Evolutionary conservation across 2,329 filamentous ascomycete genomes (phyloP).

Genomic region (Trichoderma koningiopsis): DNA sequence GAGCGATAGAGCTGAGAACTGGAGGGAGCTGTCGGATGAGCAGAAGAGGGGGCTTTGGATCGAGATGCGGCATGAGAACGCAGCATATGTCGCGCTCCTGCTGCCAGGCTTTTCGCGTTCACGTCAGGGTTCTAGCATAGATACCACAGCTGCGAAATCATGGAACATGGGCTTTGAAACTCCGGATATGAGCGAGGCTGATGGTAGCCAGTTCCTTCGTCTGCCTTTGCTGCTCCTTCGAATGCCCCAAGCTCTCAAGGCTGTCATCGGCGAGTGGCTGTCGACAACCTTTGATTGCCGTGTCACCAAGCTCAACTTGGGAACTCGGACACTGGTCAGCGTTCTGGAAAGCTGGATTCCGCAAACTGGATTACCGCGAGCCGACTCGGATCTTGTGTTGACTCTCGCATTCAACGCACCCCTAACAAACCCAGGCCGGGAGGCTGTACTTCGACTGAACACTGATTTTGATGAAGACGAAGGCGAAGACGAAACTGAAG

Average conservation of each 20-base stretch:
- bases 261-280: slow-evolving; percentile 54
- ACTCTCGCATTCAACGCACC: slow-evolving; percentile 55
- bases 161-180: slow-evolving; percentile 33
- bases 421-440: slow-evolving; percentile 27
- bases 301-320: slow-evolving; percentile 52
- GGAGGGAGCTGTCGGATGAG: slow-evolving; percentile 30
- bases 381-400: slow-evolving; percentile 50
- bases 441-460: background rate
- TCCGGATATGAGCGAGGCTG: slow-evolving; percentile 16
- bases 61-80: slow-evolving; percentile 56
- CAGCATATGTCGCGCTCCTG: slow-evolving; percentile 53
- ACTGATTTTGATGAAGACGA: slow-evolving; percentile 25
- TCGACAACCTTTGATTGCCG: slow-evolving; percentile 59
- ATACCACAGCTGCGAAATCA: slow-evolving; percentile 7
- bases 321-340: slow-evolving; percentile 52
- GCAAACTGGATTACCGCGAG: slow-evolving; percentile 40
- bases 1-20: slow-evolving; percentile 33
- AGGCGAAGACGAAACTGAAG: slow-evolving; percentile 29
- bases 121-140: background rate
- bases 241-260: slow-evolving; percentile 57
- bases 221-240: slow-evolving; percentile 57
- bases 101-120: slow-evolving; percentile 43
- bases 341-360: slow-evolving; percentile 56
- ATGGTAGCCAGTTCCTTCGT: slow-evolving; percentile 44
- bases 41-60: slow-evolving; percentile 46